Evolutionary conservation across 768 basidiomycete genomes (phyloP), one percentile per base, ranked within the genome.

Genomic region (Pluteus cervinus): DNA sequence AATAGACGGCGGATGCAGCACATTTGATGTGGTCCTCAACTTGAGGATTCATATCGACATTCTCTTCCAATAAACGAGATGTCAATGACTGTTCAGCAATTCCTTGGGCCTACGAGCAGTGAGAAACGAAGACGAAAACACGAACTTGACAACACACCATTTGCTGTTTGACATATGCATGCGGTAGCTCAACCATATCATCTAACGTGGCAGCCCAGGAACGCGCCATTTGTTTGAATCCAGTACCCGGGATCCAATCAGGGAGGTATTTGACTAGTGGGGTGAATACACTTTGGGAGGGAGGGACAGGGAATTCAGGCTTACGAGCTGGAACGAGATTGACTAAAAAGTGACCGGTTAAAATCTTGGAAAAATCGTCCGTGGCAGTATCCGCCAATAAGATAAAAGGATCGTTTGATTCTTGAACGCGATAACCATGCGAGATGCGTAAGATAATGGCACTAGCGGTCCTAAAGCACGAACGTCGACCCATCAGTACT

Each of bases 161-260:
- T 48, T 67, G 60, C 5, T 62, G 42, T 44, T 73, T 69, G 7
- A 69, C 69, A 35, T 57, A 64, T 21, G 53, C 45, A 40, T 69
- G 63, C 2, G 75, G 75, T 5, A 55, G 50, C 18, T 75, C 66
- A 6, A 65, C 65, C 69, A 75, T 66, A 16, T 58, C 56, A n/a
- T 57, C 42, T 7, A 72, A 53, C 2, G 64, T 65, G 16, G 45
- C 46, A 5, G 61, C 60, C 69, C 73, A 76, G 39, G 59, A 55
- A 28, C 52, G 61, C 0, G 75, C 76, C 16, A 56, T 66, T 31
- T 48, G 43, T 49, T 77, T 67, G 61, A 79, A 79, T 0, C 57
- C 57, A 7, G 71, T 71, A 4, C 77, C 77, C 4, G 77, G 77
- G 43, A 78, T 65, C 77, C 77, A 79, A n/a, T 60, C 55, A 12